Conservation (phyloP, 148 eudicot species). For the Fallopia convolvulus region DNA sequence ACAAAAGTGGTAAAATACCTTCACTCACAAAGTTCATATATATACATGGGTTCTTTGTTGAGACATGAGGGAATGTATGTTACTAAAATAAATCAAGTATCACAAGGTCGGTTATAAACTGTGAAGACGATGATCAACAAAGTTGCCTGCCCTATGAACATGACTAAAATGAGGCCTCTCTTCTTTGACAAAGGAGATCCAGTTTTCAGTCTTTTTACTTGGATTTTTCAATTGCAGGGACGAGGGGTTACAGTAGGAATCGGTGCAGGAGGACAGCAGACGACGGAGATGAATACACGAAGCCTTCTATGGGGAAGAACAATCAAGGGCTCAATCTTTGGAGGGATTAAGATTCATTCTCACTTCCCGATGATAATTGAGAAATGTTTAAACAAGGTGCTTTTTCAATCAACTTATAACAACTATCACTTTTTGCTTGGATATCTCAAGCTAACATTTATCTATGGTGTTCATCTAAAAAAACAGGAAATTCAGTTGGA, state of each 20-base stretch:
- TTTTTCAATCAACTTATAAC: too few relatives aligned
- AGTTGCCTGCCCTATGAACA: too few relatives aligned
- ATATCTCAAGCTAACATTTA: not conserved
- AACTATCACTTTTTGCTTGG: too few relatives aligned
- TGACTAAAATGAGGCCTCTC: too few relatives aligned
- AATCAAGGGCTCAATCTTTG: constrained; percentile 32
- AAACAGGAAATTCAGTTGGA: constrained; percentile 30
- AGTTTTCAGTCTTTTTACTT: too few relatives aligned
- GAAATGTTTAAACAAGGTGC: constrained; percentile 40
- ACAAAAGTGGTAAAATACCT: constrained; percentile 33
- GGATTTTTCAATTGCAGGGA: constrained; percentile 20
- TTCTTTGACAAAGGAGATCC: too few relatives aligned
- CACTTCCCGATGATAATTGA: constrained; percentile 35
- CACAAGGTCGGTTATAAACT: too few relatives aligned
- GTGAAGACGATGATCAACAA: too few relatives aligned
- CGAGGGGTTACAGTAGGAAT: constrained; percentile 26
- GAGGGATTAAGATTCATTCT: constrained; percentile 35
- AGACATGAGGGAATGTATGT: too few relatives aligned
- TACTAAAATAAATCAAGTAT: too few relatives aligned
- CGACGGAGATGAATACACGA: constrained; percentile 15
- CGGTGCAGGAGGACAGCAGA: constrained; percentile 22
- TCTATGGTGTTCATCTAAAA: not conserved
- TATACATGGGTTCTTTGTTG: too few relatives aligned
- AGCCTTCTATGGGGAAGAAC: constrained; percentile 29
- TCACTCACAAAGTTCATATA: not conserved